A percentile compares a stretch with the other conserved stretches of the same genome.
These are phyloP conservation scores for Suillus bovinus DNA, from an alignment of 768 basidiomycete species.

Conservation along the genomic window DNA sequence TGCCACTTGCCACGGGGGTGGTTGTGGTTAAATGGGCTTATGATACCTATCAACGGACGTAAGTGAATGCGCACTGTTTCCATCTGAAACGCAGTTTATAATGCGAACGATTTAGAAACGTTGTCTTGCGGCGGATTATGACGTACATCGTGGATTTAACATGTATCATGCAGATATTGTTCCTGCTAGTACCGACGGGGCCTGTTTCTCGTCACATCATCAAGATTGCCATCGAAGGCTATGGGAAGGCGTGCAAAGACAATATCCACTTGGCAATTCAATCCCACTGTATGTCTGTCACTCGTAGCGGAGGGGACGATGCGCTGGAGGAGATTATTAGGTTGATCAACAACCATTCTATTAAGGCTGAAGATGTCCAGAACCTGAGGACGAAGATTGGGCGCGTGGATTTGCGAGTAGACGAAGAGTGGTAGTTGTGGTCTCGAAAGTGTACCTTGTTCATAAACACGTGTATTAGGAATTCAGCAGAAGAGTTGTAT, in stretches of 20 bases:
- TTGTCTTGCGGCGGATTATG: conserved; percentile 19
- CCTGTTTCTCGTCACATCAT: conserved; percentile 7
- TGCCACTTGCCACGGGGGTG: background rate
- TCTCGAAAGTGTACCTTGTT: too few species aligned
- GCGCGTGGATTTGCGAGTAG: background rate
- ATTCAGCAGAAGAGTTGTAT: too few species aligned
- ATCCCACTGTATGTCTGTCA: background rate
- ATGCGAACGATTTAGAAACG: background rate
- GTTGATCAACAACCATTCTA: conserved; percentile 8
- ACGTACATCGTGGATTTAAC: conserved; percentile 29
- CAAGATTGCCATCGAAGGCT: conserved; percentile 9
- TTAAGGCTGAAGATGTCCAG: conserved; percentile 8
- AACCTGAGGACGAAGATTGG: conserved; percentile 8
- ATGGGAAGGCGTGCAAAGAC: conserved; percentile 5
- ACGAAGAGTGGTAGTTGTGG: conserved; percentile 7
- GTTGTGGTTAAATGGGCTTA: conserved; percentile 8
- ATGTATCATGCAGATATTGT: conserved; percentile 25
- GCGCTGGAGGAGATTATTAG: conserved; percentile 7
- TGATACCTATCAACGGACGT: conserved; percentile 12
- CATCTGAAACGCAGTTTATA: background rate
- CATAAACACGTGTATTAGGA: too few species aligned
- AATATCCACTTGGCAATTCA: conserved; percentile 7
- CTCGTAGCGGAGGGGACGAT: conserved; percentile 6
- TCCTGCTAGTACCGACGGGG: conserved; percentile 14
- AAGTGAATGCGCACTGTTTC: background rate